Evolutionary conservation across 768 basidiomycete genomes (phyloP), one percentile per base, ranked within the genome.

Genomic region (Tremella fuciformis): DNA sequence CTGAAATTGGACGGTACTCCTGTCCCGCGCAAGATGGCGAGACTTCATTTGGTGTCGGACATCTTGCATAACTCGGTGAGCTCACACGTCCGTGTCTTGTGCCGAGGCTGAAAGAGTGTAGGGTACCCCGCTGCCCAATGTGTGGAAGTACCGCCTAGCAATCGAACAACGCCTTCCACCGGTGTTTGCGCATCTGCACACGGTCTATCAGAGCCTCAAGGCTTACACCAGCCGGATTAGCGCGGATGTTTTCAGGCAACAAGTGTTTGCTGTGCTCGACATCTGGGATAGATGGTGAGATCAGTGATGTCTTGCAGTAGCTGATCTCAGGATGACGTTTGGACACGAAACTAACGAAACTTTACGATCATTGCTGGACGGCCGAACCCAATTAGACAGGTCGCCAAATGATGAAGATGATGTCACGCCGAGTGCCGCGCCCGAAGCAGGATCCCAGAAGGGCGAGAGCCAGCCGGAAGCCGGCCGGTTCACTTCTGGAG

Each of bases 121-220:
- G 19, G 90, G 91, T 34, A 91, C 90, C 2, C 81, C 92, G 1
- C 83, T 97, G 13, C 91, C 92, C 0, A 93, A 91, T 76, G 94
- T 93, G 7, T 99, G 96, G 96, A 91, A 90, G 75, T 98, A 89
- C 78, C 87, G 96, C 26, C 86, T 91, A 60, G 89, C 94, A 67
- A 94, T 98, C 69, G 94, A 98, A 73, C 82, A 85, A 9, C 82
- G 90, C 39, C 83, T 99, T 4, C 89, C 89, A n/a, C 83, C 88
- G 39, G 93, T 96, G 9, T 98, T 99, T 73, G 92, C 96, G 70
- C 96, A 99, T 75, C 82, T 99, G 26, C 88, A 88, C 21, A 88
- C 86, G 47, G 90, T 99, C 54, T 92, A 96, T 73, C 88, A 91
- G 62, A 92, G 68, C 54, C 61, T 78, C 37, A 57, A 73, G 15